Conservation (phyloP, 192 early-diverging fungal species). For the Funneliformis geosporum region DNA sequence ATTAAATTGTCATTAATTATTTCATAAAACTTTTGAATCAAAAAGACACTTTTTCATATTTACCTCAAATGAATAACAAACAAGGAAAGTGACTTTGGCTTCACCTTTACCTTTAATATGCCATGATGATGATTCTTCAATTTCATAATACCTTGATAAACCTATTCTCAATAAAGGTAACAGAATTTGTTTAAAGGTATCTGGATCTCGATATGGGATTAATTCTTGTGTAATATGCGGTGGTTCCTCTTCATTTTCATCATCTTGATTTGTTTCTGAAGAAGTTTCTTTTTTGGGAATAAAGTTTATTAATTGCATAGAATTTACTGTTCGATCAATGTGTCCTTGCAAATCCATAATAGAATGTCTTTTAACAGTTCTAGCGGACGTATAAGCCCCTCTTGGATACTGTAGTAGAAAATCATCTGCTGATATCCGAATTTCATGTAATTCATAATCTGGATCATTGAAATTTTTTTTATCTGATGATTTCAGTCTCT, state of each 20-base stretch:
- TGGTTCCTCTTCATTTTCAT: conserved; percentile 19
- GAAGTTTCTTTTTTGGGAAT: background rate
- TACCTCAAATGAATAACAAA: conserved; percentile 57
- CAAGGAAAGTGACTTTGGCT: conserved; percentile 58
- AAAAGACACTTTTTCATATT: background rate
- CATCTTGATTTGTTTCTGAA: background rate
- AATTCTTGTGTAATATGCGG: conserved; percentile 32
- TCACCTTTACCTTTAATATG: conserved; percentile 37
- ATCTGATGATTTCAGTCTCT: background rate
- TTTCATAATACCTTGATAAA: conserved; percentile 50
- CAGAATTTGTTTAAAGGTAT: conserved; percentile 35
- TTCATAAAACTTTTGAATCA: conserved; percentile 11
- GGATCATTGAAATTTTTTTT: background rate
- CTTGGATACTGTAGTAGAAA: conserved; percentile 8
- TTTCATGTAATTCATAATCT: background rate
- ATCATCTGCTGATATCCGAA: background rate
- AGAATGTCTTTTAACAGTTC: conserved; percentile 52
- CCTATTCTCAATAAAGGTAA: conserved; percentile 47
- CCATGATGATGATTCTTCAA: conserved; percentile 20
- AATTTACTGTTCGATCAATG: conserved; percentile 49
- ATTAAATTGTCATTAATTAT: background rate
- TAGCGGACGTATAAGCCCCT: conserved; percentile 64
- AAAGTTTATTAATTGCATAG: conserved; percentile 53
- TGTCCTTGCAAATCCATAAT: conserved; percentile 62
- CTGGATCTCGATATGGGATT: conserved; percentile 40